Conservation (phyloP, 176 grass and related monocot species). For the Zoysia japonica region DNA sequence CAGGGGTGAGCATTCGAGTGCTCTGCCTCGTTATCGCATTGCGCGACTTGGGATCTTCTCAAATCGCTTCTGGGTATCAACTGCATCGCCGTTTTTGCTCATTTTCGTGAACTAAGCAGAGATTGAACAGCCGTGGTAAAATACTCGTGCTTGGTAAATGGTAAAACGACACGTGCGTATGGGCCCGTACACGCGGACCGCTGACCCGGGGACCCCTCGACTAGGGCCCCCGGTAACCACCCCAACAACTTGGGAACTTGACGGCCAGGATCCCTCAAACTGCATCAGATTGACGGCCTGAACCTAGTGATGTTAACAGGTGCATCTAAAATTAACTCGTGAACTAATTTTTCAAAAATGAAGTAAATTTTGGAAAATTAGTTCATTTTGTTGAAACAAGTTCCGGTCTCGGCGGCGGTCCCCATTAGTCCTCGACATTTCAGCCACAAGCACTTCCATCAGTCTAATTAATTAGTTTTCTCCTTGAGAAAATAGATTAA, state of each 20-base stretch:
- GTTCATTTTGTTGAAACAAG: no score
- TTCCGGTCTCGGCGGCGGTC: background rate
- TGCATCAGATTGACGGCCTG: background rate
- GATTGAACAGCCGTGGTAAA: no score
- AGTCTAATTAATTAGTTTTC: conserved; percentile 4
- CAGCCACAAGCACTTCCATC: background rate
- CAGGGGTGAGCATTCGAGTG: conserved; percentile 27
- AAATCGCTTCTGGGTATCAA: no score
- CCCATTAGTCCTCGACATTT: background rate
- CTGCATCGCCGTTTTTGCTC: no score
- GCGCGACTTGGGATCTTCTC: no score
- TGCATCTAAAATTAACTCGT: no score
- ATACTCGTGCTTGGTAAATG: no score
- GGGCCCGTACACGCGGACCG: background rate
- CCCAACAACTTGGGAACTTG: conserved; percentile 15
- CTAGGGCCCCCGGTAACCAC: background rate
- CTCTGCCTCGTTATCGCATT: no score
- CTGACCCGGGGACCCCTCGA: background rate
- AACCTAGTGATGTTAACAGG: no score
- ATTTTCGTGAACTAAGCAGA: no score
- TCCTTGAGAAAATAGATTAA: background rate
- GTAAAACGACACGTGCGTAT: background rate
- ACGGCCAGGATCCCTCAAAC: conserved; percentile 22
- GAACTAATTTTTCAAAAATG: no score
- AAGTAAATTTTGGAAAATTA: no score